Evolutionary conservation across 768 basidiomycete species (phyloP), one percentile per base, ranked within the genome.

Genomic region (Lentinula aciculospora): DNA sequence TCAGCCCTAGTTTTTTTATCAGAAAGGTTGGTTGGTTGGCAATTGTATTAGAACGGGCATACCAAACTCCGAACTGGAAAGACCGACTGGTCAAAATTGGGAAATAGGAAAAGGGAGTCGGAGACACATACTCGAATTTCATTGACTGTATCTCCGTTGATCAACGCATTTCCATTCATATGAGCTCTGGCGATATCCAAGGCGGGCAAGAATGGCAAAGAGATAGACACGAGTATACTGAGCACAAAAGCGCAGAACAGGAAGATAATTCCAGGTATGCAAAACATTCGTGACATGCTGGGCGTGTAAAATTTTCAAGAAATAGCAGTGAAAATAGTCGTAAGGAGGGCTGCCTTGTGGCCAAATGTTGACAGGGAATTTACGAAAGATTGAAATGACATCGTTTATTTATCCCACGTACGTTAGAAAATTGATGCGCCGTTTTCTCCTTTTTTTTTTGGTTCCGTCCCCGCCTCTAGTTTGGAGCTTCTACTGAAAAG

Each of bases 61-160:
- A 88, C 89, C 89, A 91, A 31, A 88, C 75, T 63, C 89, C 89
- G 64, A 88, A 78, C 88, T 91, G 55, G 5, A 49, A n/a, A 29
- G n/a, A 21, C 8, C n/a, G 10, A 6, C 21, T 21, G 51, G 15
- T 45, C 32, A 32, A 57, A 59, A 47, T 29, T 58, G 55, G 1
- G 39, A 42, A 49, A 39, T 44, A 55, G 17, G 15, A 42, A 15
- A 5, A 58, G 15, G 60, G 28, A 32, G 29, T 40, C 6, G 23
- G 29, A 31, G 56, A 57, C 39, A 79, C 85, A 69, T 64, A 87
- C 88, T 53, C 84, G 78, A 37, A 84, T 63, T 63, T 86, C 70
- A 15, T 70, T 70, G 32, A 85, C 64, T 3, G 65, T 68, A 15
- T 69, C 59, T 21, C 63, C 49, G 31, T 51, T 61, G 60, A 58